These are phyloP conservation scores for Pseudovirgaria hyperparasitica DNA, from an alignment of 2,329 filamentous ascomycete genomes.

Conservation along the genomic window DNA sequence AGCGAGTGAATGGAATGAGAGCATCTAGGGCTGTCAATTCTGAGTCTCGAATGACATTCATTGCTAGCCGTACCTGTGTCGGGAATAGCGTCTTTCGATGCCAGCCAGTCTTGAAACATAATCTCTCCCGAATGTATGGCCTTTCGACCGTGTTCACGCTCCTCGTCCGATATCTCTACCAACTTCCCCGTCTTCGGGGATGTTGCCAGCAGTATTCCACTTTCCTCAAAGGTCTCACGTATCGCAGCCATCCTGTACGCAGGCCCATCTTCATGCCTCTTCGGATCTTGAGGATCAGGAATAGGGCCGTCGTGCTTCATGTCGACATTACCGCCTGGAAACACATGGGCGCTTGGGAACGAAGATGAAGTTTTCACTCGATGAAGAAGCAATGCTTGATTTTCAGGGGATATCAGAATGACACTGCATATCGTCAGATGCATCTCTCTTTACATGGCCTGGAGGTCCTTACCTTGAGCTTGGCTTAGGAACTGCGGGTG, in stretches of 20 bases:
- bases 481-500: constrained; percentile 40
- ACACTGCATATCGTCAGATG: constrained; percentile 40
- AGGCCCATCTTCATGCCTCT: constrained; percentile 55
- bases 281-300: constrained; percentile 35
- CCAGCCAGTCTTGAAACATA: constrained; percentile 55
- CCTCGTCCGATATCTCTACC: constrained; percentile 41
- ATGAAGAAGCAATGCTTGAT: constrained; percentile 79
- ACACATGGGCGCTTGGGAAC: constrained; percentile 88
- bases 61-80: constrained; percentile 57
- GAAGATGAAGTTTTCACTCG: constrained; percentile 70
- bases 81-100: constrained; percentile 41
- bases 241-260: constrained; percentile 75
- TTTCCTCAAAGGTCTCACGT: constrained; percentile 90
- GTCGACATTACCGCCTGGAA: constrained; percentile 80
- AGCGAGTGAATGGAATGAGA: constrained; percentile 74
- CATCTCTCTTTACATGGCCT: not conserved
- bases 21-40: constrained; percentile 28
- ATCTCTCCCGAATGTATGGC: constrained; percentile 54
- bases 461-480: constrained; percentile 43
- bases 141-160: constrained; percentile 53
- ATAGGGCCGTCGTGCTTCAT: constrained; percentile 59
- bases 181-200: constrained; percentile 39
- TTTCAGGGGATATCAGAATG: constrained; percentile 70
- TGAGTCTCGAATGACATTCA: not conserved
- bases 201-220: constrained; percentile 68